These are phyloP conservation scores for Dovyalis caffra DNA, from an alignment of 345 rosid genomes.

Conservation along the genomic window DNA sequence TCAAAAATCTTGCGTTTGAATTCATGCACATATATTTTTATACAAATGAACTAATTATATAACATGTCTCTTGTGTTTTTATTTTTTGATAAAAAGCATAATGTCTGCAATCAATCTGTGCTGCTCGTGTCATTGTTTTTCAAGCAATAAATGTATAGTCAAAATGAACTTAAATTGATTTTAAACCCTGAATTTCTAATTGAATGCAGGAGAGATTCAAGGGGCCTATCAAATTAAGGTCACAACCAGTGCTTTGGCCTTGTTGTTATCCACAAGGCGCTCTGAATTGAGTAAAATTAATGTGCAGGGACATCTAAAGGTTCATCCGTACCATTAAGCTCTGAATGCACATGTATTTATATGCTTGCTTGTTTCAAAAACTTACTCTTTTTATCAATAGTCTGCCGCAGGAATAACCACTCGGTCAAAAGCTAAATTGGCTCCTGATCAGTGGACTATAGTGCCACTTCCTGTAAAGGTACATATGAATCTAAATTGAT, in stretches of 20 bases:
- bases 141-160: not conserved
- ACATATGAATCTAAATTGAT: constrained; percentile 18
- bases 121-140: too few species aligned
- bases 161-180: constrained; percentile 5
- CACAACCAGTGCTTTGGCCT: constrained; percentile 76
- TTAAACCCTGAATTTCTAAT: not conserved
- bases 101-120: not conserved
- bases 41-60: not conserved
- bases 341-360: not conserved
- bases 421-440: constrained; percentile 79
- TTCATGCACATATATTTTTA: too few species aligned
- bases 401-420: constrained; percentile 74
- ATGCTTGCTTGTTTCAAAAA: constrained; percentile 14
- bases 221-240: constrained; percentile 87
- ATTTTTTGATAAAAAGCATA: not conserved
- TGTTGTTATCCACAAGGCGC: constrained; percentile 73
- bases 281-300: constrained; percentile 61
- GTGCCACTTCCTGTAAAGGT: constrained; percentile 82
- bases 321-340: constrained; percentile 21
- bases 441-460: constrained; percentile 86
- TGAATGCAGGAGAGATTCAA: constrained; percentile 72
- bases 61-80: not conserved
- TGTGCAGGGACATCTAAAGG: constrained; percentile 82
- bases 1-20: not conserved
- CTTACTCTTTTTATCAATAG: constrained; percentile 32